Base-by-base conservation (phyloP, 257 asterid species). In the Nicotiana otophora region DNA sequence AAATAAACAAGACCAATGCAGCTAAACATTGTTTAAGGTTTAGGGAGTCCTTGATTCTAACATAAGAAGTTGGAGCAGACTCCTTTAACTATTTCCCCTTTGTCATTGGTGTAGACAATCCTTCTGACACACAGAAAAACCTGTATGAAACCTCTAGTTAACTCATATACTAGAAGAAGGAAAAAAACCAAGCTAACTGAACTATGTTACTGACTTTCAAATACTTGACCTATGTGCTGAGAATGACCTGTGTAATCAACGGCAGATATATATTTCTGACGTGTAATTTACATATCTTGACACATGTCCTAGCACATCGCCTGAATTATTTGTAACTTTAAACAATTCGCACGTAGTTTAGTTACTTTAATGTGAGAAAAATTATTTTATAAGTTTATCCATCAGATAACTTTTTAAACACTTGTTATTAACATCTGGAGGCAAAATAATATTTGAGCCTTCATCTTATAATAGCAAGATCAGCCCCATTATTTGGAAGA, bases 31-130 rank as follows among this genome's bases (percentile, higher is more conserved):
- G 12, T 39, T 39, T 3, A 0, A 39, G 78, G n/a, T 70, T 39
- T 70, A 70, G 57, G 78, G 58, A n/a, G 57, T 58, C 53, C 63
- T 69, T 69, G 78, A 55, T 80, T 77, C 97, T 92, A 87, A 94
- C 99, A 94, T 86, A 96, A 90, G 77, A 94, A 95, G 94, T 95
- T 94, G 16, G 97, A 95, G 92, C 98, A 92, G 83, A 94, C 99
- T 84, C 99, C 99, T 85, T 94, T 92, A 77, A 94, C 93, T 5
- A 82, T 65, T 64, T 92, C 97, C 78, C 97, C 99, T 84, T 87
- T 86, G 5, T 94, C 97, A 26, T 94, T 94, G 80, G 97, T 92
- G 92, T 95, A 95, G 55, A 94, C 86, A n/a, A 94, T 94, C 90
- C 98, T 90, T 70, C 94, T 95, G 54, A 95, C 99, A 63, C 97